These are phyloP conservation scores for Metarhizium sp. DNA, from an alignment of 2,329 filamentous ascomycete species.

Conservation along the genomic window DNA sequence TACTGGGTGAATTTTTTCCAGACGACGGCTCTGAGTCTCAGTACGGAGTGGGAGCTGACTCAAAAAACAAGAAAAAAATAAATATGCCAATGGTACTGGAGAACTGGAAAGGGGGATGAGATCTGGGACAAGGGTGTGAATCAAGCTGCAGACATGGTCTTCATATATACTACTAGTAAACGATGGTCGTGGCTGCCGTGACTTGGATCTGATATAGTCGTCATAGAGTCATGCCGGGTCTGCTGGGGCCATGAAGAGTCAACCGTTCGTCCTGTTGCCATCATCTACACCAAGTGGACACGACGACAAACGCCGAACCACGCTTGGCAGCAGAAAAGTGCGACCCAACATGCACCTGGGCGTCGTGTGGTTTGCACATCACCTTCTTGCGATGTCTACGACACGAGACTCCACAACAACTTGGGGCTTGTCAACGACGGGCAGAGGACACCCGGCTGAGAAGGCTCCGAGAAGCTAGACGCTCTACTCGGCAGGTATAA, in stretches of 20 bases:
- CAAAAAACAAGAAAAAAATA: not conserved
- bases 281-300: not conserved
- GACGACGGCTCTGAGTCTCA: too few relatives aligned
- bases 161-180: not conserved
- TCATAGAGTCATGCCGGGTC: not conserved
- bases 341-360: not conserved
- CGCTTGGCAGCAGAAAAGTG: not conserved
- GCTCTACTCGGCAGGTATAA: too few relatives aligned
- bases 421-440: too few relatives aligned
- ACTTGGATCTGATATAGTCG: not conserved
- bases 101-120: not conserved
- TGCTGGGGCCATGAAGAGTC: too few relatives aligned
- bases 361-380: not conserved
- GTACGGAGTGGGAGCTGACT: not conserved
- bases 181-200: not conserved
- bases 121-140: not conserved
- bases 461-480: too few relatives aligned
- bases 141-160: not conserved
- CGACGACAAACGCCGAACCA: not conserved
- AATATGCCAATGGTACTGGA: too few relatives aligned
- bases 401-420: not conserved
- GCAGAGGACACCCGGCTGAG: not conserved
- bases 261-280: not conserved
- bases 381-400: not conserved
- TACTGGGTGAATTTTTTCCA: too few relatives aligned